Base-by-base conservation (phyloP, 805 yeast species). In the Candida easanensis region DNA sequence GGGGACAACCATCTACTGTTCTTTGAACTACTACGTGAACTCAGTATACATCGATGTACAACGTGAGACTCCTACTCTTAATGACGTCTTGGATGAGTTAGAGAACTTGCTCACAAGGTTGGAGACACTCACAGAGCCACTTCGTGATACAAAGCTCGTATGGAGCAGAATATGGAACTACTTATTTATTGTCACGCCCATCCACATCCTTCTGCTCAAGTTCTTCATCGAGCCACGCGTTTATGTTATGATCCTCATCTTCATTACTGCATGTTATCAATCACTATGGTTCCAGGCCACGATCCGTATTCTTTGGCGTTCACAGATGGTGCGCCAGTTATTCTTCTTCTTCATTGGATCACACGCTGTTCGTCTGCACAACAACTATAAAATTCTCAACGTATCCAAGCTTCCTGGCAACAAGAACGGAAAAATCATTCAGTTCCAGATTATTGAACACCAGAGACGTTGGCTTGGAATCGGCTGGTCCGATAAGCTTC, bases 391-490 rank as follows among this genome's bases (percentile, higher is more conserved):
- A 36, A 65, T 73, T 18, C 33, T 71, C 26, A 64, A 62, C 27
- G 73, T 70, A 37, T 53, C 60, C 4, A 58, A 65, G 5, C 58
- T 64, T 4, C 66, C 74, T 0, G 64, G 75, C 4, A 68, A 74
- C 9, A 71, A 63, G 44, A 54, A 70, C 25, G 72, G 72, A 18
- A 78, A 76, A 50, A 63, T 70, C 3, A 68, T 80, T 1, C 64
- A 71, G 41, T 79, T 80, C 47, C 74, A 70, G 38, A 62, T 80
- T 1, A 54, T 74, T 30, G 82, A 80, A 51, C 75, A 80, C 50
- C 80, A 80, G 55, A 65, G 87, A 51, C 62, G 84, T 36, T 79
- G 84, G 83, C 27, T 79, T 3, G 84, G 81, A 0, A 46, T 79
- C 15, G 86, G 84, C 6, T 80, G 84, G 84, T 60, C 73, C 30